Conservation (phyloP, 2,329 filamentous ascomycete genomes). For the Cladophialophora bantiana region DNA sequence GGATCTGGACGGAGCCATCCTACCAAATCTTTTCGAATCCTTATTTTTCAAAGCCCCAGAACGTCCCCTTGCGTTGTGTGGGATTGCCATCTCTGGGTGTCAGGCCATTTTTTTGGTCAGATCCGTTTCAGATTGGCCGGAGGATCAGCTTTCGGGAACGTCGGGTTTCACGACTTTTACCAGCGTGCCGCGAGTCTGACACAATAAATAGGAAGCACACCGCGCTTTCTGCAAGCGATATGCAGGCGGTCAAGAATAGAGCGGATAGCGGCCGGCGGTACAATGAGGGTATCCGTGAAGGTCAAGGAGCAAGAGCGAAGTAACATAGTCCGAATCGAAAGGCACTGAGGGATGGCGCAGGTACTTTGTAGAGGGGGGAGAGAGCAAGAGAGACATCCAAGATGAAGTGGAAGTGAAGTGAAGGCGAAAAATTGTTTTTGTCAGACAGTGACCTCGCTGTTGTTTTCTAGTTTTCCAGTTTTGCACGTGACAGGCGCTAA, state of each 20-base stretch:
- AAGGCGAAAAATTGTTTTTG: neutral
- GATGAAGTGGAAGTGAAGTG: neutral
- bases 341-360: neutral
- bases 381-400: neutral
- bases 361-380: neutral
- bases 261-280: neutral
- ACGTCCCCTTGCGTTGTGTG: neutral
- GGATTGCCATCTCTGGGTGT: conserved; percentile 1
- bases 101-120: conserved; percentile 3
- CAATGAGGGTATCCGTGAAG: neutral
- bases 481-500: neutral
- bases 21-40: neutral
- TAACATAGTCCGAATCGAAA: neutral
- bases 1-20: conserved; percentile 14
- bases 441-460: neutral
- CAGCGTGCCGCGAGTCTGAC: conserved; percentile 3
- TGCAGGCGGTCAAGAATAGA: conserved; percentile 12
- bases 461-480: neutral
- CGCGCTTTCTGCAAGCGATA: neutral
- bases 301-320: neutral
- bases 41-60: neutral
- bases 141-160: conserved; percentile 17
- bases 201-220: neutral
- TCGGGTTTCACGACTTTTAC: conserved; percentile 15
- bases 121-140: neutral